Base-by-base conservation (phyloP, 345 rosid genomes). In the Pistacia atlantica region DNA sequence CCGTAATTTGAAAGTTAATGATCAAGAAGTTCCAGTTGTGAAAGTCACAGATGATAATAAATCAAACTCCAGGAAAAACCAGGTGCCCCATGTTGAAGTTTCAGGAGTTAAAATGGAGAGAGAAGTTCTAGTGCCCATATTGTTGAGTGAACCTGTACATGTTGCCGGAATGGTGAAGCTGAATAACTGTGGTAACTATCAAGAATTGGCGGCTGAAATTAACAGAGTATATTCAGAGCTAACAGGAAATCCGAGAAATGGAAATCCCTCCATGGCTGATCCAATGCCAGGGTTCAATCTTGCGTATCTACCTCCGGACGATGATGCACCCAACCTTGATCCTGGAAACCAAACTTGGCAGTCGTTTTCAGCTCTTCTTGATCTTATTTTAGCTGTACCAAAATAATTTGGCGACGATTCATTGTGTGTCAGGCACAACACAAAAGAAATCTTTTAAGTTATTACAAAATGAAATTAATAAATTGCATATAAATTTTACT, bases 161-260 rank as follows among this genome's bases (percentile, higher is more conserved):
- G 38, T 61, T 25, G 18, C 65, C 28, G 65, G 65, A 60, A 60
- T 60, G 64, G 64, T 60, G 5, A 60, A 60, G 37, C 35, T 60
- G 5, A 13, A 60, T 11, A 20, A 28, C 5, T 28, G 38, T 28
- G 5, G 33, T 14, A 61, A 61, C 14, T 61, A 61, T 17, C 38
- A 28, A 25, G 17, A 28, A 13, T 28, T 61, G 5, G 38, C 65
- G 1, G 65, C 37, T 11, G 65, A 61, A 61, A 61, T 61, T 28
- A 8, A 61, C 65, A 61, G 65, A 12, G 6, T 61, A 22, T 61
- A 28, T 17, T 61, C 38, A 3, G 17, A 61, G 8, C 20, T 28
- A 0, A 61, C 28, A 11, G 65, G 65, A 25, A 2, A 1, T 12
- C 16, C 38, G 14, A 61, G 38, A 61, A 61, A 61, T 61, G 17